Evolutionary conservation across 2,329 filamentous ascomycete genomes (phyloP).

Genomic region (Pseudopithomyces chartarum): DNA sequence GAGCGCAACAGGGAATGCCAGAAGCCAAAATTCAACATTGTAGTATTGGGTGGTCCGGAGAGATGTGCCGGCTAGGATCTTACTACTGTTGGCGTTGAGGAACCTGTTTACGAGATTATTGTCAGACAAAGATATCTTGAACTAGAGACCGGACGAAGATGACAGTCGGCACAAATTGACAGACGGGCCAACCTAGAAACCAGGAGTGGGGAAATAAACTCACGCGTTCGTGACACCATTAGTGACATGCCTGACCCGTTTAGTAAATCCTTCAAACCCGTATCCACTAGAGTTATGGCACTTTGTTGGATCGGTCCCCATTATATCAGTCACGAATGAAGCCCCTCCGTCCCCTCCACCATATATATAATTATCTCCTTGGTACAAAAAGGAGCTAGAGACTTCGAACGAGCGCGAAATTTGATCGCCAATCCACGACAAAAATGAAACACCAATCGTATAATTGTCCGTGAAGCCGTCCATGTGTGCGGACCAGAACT

Average conservation of each 20-base stretch:
- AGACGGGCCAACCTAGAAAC: too few relatives aligned
- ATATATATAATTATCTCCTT: neutral
- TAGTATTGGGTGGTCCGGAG: too few relatives aligned
- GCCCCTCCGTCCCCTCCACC: neutral
- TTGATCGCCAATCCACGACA: neutral
- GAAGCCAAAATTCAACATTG: too few relatives aligned
- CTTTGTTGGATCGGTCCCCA: neutral
- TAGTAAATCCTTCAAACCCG: neutral
- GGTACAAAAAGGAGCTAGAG: neutral
- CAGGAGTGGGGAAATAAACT: too few relatives aligned
- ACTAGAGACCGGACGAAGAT: too few relatives aligned
- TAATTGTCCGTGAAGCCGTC: neutral
- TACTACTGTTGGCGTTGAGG: too few relatives aligned
- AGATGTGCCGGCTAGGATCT: too few relatives aligned
- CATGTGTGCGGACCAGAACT: neutral
- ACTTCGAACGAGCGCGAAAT: neutral
- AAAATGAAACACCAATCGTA: neutral
- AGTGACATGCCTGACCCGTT: neutral
- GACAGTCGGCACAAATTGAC: too few relatives aligned
- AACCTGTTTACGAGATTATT: too few relatives aligned
- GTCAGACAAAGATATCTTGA: too few relatives aligned
- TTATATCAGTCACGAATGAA: neutral
- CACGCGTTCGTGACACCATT: neutral
- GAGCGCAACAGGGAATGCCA: too few relatives aligned
- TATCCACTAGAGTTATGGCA: neutral